A percentile compares a stretch with the other conserved stretches of the same genome.
Conservation (phyloP, 75 land plant species). For the Cryptomeria japonica region DNA sequence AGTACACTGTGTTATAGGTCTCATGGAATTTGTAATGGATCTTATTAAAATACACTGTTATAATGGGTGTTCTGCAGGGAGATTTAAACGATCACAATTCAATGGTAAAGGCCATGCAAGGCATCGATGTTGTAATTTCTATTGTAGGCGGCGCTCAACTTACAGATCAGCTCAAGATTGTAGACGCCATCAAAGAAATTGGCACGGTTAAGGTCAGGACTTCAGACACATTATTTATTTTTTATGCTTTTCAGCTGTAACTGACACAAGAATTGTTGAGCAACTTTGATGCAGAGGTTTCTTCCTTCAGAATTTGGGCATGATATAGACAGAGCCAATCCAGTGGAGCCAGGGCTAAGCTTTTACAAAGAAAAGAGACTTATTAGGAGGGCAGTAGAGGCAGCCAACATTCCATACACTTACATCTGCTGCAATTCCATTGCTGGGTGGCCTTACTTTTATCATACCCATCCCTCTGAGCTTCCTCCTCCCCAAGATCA, state of each 20-base stretch:
- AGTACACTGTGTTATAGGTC: too few species aligned
- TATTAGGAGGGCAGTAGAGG: conserved; percentile 22
- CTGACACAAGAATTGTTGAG: not conserved
- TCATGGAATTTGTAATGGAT: too few species aligned
- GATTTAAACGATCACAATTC: conserved; percentile 3
- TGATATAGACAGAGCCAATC: conserved; percentile 12
- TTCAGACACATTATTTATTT: not conserved
- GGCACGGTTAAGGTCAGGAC: conserved; percentile 22
- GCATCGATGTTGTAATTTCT: conserved; percentile 22
- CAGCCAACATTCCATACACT: conserved; percentile 30
- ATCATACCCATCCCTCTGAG: too few species aligned
- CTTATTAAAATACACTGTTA: too few species aligned
- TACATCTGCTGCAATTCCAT: not conserved
- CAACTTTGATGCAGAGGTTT: conserved; percentile 15
- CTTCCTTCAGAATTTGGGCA: conserved; percentile 27
- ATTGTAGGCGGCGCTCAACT: conserved; percentile 12
- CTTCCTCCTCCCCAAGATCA: not conserved
- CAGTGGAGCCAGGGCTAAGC: conserved; percentile 6
- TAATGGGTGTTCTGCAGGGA: conserved; percentile 8
- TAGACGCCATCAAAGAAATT: conserved; percentile 22
- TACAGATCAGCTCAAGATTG: conserved; percentile 19
- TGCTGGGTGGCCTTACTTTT: too few species aligned
- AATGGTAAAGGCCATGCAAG: conserved; percentile 7
- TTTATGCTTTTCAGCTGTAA: not conserved
- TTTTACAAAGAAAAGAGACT: conserved; percentile 1